Base-by-base conservation (phyloP, 73 alveolate species). In the Paramecium sexaurelia region DNA sequence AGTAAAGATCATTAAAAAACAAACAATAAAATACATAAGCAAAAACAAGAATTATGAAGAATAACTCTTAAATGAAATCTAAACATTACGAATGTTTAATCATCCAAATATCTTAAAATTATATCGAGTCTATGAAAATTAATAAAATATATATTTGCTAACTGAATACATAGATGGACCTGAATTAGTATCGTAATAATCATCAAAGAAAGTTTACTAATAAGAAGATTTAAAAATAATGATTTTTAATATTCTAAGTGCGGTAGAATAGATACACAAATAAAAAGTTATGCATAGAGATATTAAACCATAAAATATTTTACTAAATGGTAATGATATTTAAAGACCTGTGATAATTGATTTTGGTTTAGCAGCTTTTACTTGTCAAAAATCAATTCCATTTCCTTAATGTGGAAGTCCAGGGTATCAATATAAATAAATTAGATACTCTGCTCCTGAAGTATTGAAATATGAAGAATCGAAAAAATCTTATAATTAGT, bases 371-470 rank as follows among this genome's bases (percentile, higher is more conserved):
- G 55, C 66, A 36, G 87, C 87, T 0, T 73, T 73, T 36, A 39
- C 55, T 17, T 36, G 56, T 24, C 7, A 73, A 20, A 73, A 39
- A 36, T 6, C 8, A 8, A 33, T 39, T 13, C 87, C 87, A 73
- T 73, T 73, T 39, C 87, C 87, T 36, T 19, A 73, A 73, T 73
- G 87, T 73, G 87, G 87, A n/a, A 73, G 87, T 73, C 87, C 87
- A 73, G 87, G 87, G 87, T 73, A 73, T 51, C 4, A 36, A 13
- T 73, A 7, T n/a, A 20, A 11, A 33, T 73, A 20, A 13, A 29
- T 13, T 22, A 73, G 87, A 20, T 73, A 73, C 35, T 73, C 87
- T 33, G 87, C 87, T 5, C 87, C 87, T 27, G 87, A 73, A 33
- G 87, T 73, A 22, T 36, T 73, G 22, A 73, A 73, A 73, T 73